Base-by-base conservation (phyloP, 441 rosid species). In the Eutrema salsugineum region DNA sequence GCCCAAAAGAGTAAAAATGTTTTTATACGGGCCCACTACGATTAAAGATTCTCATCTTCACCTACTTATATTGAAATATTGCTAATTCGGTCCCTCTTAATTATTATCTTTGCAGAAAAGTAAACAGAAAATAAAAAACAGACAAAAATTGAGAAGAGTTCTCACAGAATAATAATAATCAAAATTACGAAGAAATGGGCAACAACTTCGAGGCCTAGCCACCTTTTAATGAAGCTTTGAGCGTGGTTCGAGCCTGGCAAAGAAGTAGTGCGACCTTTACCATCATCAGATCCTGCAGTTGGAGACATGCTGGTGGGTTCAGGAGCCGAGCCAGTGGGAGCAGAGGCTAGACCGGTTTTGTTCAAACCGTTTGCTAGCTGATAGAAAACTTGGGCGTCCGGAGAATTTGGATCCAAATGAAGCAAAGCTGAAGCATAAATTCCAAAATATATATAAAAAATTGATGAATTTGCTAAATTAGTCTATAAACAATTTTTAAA, bases 301-400 rank as follows among this genome's bases (percentile, higher is more conserved):
- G 75, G 71, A 69, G 75, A 55, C 42, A 56, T 22, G 16, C 61
- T 49, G 4, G 59, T 38, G 50, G 77, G 80, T 43, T 8, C 72
- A 47, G 79, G 33, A 47, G 73, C 28, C 24, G 77, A 77, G 62
- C 80, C 82, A 56, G 56, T 22, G 16, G 77, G 80, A 68, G 79
- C 82, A 15, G 84, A 79, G 53, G 72, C 61, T 47, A 19, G 20
- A 9, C 67, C 77, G 15, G 61, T 40, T 30, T 80, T 70, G 55
- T 67, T 73, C 24, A 70, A 76, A 44, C 76, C 77, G 14, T 77
- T 78, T 0, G 44, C 78, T 51, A 85, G 55, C 59, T 86, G 88
- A 72, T 85, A 83, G 68, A 89, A 91, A 6, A 86, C 78, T 74
- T 85, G 88, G 51, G 95, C 95, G 19, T 89, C 91, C 9, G 88